These are phyloP conservation scores for Penicillium sp. DNA, from an alignment of 2,329 filamentous ascomycete genomes.

Conservation along the genomic window DNA sequence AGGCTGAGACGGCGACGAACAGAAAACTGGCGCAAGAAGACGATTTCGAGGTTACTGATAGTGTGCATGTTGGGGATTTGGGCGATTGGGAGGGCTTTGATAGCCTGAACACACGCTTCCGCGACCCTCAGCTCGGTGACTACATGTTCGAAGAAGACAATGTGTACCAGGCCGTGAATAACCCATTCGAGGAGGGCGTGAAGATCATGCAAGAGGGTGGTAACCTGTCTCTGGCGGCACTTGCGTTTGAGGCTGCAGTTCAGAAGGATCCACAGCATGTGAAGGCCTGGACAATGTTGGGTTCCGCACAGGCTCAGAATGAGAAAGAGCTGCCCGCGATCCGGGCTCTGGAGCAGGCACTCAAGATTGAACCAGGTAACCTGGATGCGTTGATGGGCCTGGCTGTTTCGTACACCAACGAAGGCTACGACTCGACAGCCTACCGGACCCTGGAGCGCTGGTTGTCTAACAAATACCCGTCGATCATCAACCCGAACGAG, in stretches of 20 bases:
- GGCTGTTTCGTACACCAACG: conserved; percentile 96
- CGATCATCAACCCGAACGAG: conserved; percentile 70
- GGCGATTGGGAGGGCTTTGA: conserved; percentile 81
- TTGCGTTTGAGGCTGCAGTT: conserved; percentile 94
- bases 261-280: conserved; percentile 86
- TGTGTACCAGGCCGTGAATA: conserved; percentile 74
- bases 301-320: conserved; percentile 92
- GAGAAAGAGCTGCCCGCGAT: conserved; percentile 98
- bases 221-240: conserved; percentile 86
- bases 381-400: conserved; percentile 90
- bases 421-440: conserved; percentile 95
- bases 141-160: conserved; percentile 97
- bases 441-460: conserved; percentile 96
- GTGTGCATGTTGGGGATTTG: conserved; percentile 66
- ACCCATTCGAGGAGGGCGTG: conserved; percentile 90
- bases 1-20: conserved; percentile 45
- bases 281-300: conserved; percentile 90
- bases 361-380: conserved; percentile 85
- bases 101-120: conserved; percentile 65
- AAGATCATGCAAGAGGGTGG: conserved; percentile 92
- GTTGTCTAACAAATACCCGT: conserved; percentile 92
- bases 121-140: conserved; percentile 77
- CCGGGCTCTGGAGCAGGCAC: conserved; percentile 83
- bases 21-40: conserved; percentile 67
- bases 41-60: conserved; percentile 48